Conservation (phyloP, 2,329 filamentous ascomycete genomes). For the Cytospora schulzeri region DNA sequence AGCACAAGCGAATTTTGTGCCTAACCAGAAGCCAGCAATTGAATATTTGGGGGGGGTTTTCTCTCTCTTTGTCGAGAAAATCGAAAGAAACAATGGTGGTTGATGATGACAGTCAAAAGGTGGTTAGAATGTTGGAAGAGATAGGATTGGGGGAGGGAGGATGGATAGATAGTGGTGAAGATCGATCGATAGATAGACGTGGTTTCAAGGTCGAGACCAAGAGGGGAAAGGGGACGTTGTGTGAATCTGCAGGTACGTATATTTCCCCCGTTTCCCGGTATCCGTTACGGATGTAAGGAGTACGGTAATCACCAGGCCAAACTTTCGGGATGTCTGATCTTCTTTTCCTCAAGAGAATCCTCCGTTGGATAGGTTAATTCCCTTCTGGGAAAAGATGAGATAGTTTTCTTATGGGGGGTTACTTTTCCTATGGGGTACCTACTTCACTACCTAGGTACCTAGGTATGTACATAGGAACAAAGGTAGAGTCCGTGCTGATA, state of each 20-base stretch:
- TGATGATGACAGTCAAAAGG: background rate
- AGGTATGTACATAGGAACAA: background rate
- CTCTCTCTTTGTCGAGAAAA: background rate
- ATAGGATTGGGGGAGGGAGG: background rate
- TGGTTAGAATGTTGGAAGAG: background rate
- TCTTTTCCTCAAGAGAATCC: background rate
- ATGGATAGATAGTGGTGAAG: background rate
- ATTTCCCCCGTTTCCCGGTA: background rate
- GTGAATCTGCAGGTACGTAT: constrained; percentile 20
- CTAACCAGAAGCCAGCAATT: background rate
- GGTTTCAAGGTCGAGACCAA: constrained; percentile 7
- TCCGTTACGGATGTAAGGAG: background rate
- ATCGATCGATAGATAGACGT: background rate
- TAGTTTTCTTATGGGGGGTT: too few species aligned
- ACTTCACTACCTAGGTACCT: background rate
- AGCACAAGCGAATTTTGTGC: constrained; percentile 14
- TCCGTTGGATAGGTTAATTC: too few species aligned
- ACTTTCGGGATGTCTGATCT: background rate
- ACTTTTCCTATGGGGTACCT: too few species aligned
- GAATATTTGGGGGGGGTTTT: background rate
- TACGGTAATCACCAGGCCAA: background rate
- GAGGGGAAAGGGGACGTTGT: background rate
- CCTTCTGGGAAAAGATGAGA: too few species aligned
- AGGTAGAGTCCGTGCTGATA: background rate
- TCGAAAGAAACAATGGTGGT: background rate